A percentile compares a stretch with the other conserved stretches of the same genome.
phyloP scores from a whole-genome alignment of 176 grass and related monocot genomes.

The Triticum monococcum region DNA sequence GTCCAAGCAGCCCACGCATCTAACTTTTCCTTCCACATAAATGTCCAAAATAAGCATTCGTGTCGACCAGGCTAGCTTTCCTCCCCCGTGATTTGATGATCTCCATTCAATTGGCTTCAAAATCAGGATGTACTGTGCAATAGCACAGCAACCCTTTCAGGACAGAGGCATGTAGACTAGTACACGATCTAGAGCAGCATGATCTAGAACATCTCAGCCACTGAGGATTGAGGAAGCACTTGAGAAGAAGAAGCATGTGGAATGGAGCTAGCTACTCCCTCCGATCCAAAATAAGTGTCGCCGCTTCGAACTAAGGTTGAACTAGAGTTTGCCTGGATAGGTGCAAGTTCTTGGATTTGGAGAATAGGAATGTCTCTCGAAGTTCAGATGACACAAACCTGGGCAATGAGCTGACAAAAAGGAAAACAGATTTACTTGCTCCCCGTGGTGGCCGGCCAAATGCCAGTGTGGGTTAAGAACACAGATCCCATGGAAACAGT shows the following conservation, averaged over 20 bases:
- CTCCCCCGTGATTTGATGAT: neutral
- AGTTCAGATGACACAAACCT: neutral
- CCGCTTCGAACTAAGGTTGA: too few relatives aligned
- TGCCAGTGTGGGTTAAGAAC: neutral
- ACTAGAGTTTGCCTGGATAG: neutral
- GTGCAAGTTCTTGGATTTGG: neutral
- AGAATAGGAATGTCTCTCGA: neutral
- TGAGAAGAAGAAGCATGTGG: neutral
- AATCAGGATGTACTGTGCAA: neutral
- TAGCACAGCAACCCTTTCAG: neutral
- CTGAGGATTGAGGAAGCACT: neutral
- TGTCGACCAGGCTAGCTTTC: slow-evolving; percentile 34
- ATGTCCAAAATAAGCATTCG: slow-evolving; percentile 45
- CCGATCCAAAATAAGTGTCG: too few relatives aligned
- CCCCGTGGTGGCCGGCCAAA: neutral
- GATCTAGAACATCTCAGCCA: neutral
- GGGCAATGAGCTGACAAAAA: slow-evolving; percentile 1
- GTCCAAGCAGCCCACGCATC: slow-evolving; percentile 29
- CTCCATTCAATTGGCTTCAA: slow-evolving; percentile 11
- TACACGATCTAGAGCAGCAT: neutral
- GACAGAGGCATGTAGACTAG: neutral
- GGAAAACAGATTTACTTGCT: neutral
- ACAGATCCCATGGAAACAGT: neutral
- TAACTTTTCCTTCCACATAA: slow-evolving; percentile 54
- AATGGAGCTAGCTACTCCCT: neutral